Base-by-base conservation (phyloP, 2,329 filamentous ascomycete species). In the Talaromyces funiculosus region DNA sequence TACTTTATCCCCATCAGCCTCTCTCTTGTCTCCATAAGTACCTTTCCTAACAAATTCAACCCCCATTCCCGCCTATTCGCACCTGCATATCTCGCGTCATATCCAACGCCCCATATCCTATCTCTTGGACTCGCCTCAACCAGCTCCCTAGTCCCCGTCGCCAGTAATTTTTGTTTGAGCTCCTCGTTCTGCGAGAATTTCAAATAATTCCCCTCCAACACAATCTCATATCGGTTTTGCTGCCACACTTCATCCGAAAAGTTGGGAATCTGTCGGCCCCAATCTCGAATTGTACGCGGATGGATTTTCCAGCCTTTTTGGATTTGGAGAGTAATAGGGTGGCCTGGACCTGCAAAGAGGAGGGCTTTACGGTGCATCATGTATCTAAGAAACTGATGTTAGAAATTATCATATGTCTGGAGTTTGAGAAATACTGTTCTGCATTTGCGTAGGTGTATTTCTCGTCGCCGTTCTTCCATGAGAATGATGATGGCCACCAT, bases 351-450 rank as follows among this genome's bases (percentile, higher is more conserved):
- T 3, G 66, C 66, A 61, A 74, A 72, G 29, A 72, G 63, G 5
- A 73, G 62, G 8, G 70, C 71, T 64, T 75, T 74, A 47, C 67
- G 68, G 49, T 71, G 71, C 72, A 75, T 74, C 68, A 75, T 75
- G 61, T 68, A 72, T 35, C 59, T 61, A 33, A 22, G 53, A 43
- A n/a, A 43, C 16, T 24, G 3, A 24, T 5, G 62, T 60, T 57
- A 65, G 62, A 45, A 61, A 53, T n/a, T n/a, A n/a, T 18, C 18
- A 2, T 29, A 14, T 16, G 1, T 16, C 4, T 1, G 7, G 22
- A 31, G 26, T 43, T 18, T 22, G 26, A 8, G 1, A 12, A 9
- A 26, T 57, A 57, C 59, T 61, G 59, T 31, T 61, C 59, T 49
- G 59, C 59, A 57, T 65, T 67, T 35, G 63, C 53, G 57, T 67